Evolutionary conservation across 176 grass and related monocot genomes (phyloP).

Genomic region (Phoenix dactylifera): DNA sequence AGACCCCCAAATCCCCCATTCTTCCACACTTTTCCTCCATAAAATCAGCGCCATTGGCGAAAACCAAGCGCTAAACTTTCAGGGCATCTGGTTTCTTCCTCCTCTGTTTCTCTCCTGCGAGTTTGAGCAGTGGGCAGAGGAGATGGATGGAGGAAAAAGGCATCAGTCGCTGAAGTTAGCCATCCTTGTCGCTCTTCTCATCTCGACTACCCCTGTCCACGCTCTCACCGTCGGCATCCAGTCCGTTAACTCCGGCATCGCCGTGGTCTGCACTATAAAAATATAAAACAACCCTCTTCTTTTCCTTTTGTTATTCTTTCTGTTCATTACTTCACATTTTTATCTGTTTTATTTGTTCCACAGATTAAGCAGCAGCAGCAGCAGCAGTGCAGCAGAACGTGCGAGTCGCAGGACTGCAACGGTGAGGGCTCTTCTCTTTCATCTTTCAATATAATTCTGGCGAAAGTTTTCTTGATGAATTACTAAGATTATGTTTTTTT

Average conservation of each 20-base stretch:
- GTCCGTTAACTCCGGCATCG: constrained; percentile 20
- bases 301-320: too few relatives aligned
- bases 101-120: too few relatives aligned
- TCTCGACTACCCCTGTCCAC: constrained; percentile 9
- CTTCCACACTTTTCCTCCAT: too few relatives aligned
- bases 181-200: constrained; percentile 10
- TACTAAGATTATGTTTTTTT: not conserved
- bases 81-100: too few relatives aligned
- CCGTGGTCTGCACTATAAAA: constrained; percentile 30
- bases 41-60: too few relatives aligned
- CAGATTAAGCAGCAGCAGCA: not conserved
- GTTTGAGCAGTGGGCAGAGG: too few relatives aligned
- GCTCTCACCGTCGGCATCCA: constrained; percentile 64
- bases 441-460: not conserved
- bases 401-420: constrained; percentile 60
- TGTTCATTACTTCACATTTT: not conserved
- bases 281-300: too few relatives aligned
- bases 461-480: not conserved
- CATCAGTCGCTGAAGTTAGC: too few relatives aligned
- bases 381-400: constrained; percentile 65
- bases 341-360: constrained; percentile 1
- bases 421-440: constrained; percentile 15
- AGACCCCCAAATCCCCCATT: too few relatives aligned
- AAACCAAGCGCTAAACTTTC: too few relatives aligned
- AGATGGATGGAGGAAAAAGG: too few relatives aligned